phyloP scores from a whole-genome alignment of 148 eudicot species.

The Spergularia bocconei region DNA sequence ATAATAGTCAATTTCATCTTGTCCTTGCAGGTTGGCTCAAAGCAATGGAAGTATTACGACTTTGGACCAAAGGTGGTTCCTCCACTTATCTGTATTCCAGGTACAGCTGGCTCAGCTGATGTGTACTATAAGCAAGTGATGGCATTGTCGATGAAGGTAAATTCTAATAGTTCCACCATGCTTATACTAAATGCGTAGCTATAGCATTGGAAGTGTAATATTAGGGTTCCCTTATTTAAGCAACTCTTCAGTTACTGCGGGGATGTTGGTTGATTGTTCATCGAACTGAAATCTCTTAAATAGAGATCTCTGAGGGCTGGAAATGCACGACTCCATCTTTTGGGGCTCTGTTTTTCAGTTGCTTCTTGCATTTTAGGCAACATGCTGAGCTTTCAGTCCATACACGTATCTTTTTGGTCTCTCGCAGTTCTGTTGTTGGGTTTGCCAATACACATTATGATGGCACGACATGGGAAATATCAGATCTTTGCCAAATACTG shows the following conservation, averaged over 20 bases:
- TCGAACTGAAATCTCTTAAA: not conserved
- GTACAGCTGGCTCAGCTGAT: conserved; percentile 92
- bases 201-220: not conserved
- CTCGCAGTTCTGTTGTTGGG: not conserved
- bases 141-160: conserved; percentile 92
- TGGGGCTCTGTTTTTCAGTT: not conserved
- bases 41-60: conserved; percentile 98
- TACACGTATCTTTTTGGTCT: not conserved
- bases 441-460: too few species aligned
- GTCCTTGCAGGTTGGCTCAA: conserved; percentile 62
- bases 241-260: not conserved
- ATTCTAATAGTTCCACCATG: not conserved
- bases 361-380: not conserved
- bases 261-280: not conserved
- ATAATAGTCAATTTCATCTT: conserved; percentile 13
- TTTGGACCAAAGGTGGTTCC: conserved; percentile 96
- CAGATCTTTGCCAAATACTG: not conserved
- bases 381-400: not conserved
- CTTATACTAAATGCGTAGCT: not conserved
- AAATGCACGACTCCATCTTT: not conserved
- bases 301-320: not conserved
- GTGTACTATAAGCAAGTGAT: conserved; percentile 91
- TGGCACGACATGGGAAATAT: not conserved
- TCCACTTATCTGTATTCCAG: conserved; percentile 89
- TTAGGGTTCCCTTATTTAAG: conserved; percentile 1